Base-by-base conservation (phyloP, 108 stramenopile species). In the Skeletonema grethae region DNA sequence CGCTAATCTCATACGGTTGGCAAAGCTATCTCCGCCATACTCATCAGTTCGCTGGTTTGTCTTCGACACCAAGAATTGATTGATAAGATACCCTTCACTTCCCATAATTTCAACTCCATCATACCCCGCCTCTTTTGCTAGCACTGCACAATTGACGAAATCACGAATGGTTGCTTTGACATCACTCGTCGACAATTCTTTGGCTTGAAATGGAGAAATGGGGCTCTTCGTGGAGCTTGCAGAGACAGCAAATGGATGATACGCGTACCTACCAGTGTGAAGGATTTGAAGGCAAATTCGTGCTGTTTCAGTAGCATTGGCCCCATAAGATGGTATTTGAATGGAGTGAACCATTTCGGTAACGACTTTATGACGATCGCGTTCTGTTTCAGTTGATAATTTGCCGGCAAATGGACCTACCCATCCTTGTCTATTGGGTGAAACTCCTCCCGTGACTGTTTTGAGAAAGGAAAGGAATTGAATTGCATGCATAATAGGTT, bases 81-180 rank as follows among this genome's bases (percentile, higher is more conserved):
- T 97, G 65, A 99, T 89, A 28, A 99, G 68, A 57, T 99, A 99
- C 22, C 99, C 99, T 79, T 99, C 98, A 24, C 85, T 87, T 0
- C 96, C 99, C 98, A 98, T 98, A 57, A 99, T 85, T 84, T 99
- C 99, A 2, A 99, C 98, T 38, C 99, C 99, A 67, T 98, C 98
- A 75, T 98, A 99, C 34, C 99, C 99, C 3, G 94, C 97, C 63
- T 93, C 77, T 70, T 83, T 79, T 29, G 99, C 97, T 43, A 97
- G 73, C 43, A 71, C 84, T 0, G 99, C 97, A 60, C 90, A 90
- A 58, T 85, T 72, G 15, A 85, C 92, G 86, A 94, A 99, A 63
- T 98, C 99, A 36, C 85, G 68, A 18, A 98, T 88, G 20, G 98
- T 98, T 10, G 66, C 25, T 39, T 91, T 60, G 7, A 99, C 82